Evolutionary conservation across 495 filamentous ascomycete genomes (phyloP).

Genomic region (Platismatia glauca): DNA sequence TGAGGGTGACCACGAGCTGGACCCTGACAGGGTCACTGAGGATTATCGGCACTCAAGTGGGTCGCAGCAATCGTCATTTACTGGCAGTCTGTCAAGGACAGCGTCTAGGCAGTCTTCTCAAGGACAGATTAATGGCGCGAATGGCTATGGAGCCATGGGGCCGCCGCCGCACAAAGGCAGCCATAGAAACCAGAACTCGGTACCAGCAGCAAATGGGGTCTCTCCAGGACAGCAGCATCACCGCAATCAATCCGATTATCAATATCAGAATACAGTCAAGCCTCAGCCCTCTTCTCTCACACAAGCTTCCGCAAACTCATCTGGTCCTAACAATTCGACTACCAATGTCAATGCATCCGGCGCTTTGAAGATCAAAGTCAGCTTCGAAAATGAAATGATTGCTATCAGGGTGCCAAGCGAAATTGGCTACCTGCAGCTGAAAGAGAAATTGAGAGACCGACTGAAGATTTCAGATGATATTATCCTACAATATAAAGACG

Average conservation of each 20-base stretch:
- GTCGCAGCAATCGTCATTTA: constrained; percentile 60
- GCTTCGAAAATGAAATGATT: constrained; percentile 82
- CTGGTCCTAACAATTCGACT: constrained; percentile 33
- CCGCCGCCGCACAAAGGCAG: constrained; percentile 43
- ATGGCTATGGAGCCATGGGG: constrained; percentile 43
- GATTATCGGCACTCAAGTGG: constrained; percentile 61
- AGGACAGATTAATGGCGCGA: constrained; percentile 52
- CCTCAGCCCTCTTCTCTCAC: constrained; percentile 68
- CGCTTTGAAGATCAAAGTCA: constrained; percentile 86
- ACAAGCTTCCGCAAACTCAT: constrained; percentile 46
- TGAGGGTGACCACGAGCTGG: constrained; percentile 86
- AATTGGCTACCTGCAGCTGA: constrained; percentile 67
- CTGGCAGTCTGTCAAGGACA: constrained; percentile 39
- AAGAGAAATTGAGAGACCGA: constrained; percentile 70
- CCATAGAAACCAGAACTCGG: constrained; percentile 45
- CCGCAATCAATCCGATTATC: constrained; percentile 34
- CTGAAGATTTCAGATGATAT: constrained; percentile 67
- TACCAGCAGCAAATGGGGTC: constrained; percentile 34
- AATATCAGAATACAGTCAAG: constrained; percentile 42
- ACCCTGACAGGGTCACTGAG: constrained; percentile 54
- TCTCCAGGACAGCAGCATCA: constrained; percentile 26
- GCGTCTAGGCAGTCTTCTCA: constrained; percentile 69
- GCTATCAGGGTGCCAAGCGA: constrained; percentile 79
- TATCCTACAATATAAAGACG: constrained; percentile 78
- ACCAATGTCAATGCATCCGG: constrained; percentile 27